Percentiles rank a stretch among this genome's conserved stretches.
Conservation (phyloP, 106 monocot species). For the Dendrobium catenatum region DNA sequence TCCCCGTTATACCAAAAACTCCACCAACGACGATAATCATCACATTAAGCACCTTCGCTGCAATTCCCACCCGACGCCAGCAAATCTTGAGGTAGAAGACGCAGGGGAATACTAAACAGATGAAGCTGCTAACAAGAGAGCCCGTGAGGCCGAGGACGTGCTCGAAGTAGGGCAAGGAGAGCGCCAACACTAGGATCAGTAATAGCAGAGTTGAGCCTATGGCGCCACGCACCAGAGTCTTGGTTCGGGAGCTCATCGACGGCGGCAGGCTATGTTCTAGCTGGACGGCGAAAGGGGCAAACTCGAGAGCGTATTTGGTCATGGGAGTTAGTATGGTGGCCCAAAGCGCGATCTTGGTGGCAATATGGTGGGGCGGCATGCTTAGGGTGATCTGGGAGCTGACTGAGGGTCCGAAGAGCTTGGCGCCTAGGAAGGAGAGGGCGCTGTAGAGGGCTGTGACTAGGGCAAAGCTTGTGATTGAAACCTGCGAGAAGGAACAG, state of each 20-base stretch:
- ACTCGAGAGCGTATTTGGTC: constrained; percentile 84
- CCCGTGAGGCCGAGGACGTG: constrained; percentile 71
- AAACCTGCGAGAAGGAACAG: constrained; percentile 28
- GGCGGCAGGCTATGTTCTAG: constrained; percentile 51
- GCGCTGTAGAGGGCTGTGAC: constrained; percentile 55
- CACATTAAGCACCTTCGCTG: constrained; percentile 21
- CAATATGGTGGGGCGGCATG: constrained; percentile 56
- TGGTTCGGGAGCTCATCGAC: constrained; percentile 24
- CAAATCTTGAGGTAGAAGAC: constrained; percentile 80
- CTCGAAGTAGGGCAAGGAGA: constrained; percentile 65
- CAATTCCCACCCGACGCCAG: constrained; percentile 25
- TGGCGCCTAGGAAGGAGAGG: constrained; percentile 67
- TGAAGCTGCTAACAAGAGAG: constrained; percentile 59
- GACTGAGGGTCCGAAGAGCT: constrained; percentile 58
- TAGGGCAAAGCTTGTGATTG: constrained; percentile 57
- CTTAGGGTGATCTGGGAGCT: constrained; percentile 68
- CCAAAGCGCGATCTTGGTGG: constrained; percentile 68
- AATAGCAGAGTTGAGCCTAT: constrained; percentile 47
- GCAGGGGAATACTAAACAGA: constrained; percentile 55
- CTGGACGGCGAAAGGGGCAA: constrained; percentile 68
- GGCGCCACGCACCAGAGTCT: constrained; percentile 37
- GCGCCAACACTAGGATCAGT: constrained; percentile 40
- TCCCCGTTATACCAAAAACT: constrained; percentile 40
- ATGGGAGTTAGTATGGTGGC: constrained; percentile 78
- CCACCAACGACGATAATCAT: constrained; percentile 31